Percentiles rank a stretch among this genome's conserved stretches.
These are phyloP conservation scores for Groenewaldozyma auringiensis DNA, from an alignment of 1,139 yeast species.

Conservation along the genomic window DNA sequence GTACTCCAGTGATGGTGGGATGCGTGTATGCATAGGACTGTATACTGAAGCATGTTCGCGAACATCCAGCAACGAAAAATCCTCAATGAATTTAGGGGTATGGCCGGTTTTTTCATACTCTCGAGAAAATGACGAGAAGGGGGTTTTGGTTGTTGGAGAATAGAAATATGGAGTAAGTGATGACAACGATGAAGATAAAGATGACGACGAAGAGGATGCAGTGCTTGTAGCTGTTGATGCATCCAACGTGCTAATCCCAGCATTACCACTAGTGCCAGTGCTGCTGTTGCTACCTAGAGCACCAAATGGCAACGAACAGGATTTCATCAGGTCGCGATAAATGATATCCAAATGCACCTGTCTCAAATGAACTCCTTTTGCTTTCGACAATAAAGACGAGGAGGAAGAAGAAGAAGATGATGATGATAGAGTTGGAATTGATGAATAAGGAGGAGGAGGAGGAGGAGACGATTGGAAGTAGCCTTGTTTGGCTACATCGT, in stretches of 20 bases:
- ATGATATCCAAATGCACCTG: background rate
- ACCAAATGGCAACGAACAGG: background rate
- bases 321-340: background rate
- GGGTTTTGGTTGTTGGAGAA: background rate
- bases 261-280: background rate
- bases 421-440: background rate
- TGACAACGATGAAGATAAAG: no score
- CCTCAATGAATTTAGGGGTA: conserved; percentile 1
- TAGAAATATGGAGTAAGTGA: background rate
- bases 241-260: background rate
- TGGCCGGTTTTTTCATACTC: background rate
- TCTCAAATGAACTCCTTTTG: background rate
- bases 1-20: background rate
- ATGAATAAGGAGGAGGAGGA: background rate
- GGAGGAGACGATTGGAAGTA: background rate
- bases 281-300: background rate
- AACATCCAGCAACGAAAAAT: background rate
- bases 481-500: background rate
- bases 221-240: background rate
- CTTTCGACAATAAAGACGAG: background rate
- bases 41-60: background rate
- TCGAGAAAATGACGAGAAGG: background rate
- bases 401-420: conserved; percentile 1
- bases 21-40: background rate
- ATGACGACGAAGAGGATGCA: background rate